Evolutionary conservation across 805 yeast genomes (phyloP).

Genomic region (Myxozyma monticola): DNA sequence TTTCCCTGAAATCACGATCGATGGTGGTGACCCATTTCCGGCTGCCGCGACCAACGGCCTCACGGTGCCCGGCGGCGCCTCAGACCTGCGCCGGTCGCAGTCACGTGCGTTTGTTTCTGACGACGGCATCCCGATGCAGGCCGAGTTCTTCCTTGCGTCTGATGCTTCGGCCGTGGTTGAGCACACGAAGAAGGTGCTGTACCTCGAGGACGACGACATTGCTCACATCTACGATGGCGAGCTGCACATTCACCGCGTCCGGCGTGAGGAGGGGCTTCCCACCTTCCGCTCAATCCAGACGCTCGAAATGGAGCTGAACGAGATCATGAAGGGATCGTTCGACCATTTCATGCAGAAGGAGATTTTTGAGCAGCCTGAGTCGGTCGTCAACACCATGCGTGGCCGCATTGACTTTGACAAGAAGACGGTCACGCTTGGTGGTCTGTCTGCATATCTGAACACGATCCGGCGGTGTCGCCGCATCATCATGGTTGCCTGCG

Average conservation of each 20-base stretch:
- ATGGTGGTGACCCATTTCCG: slow-evolving; percentile 11
- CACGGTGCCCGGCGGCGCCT: slow-evolving; percentile 50
- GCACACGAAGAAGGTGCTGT: slow-evolving; percentile 95
- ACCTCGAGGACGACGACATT: slow-evolving; percentile 96
- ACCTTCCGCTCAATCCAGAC: slow-evolving; percentile 95
- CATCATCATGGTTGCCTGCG: slow-evolving; percentile 98
- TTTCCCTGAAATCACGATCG: slow-evolving; percentile 29
- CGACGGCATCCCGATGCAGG: slow-evolving; percentile 88
- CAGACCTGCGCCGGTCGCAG: slow-evolving; percentile 80
- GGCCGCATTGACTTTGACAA: slow-evolving; percentile 95
- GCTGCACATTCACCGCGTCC: slow-evolving; percentile 95
- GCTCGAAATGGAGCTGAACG: slow-evolving; percentile 92
- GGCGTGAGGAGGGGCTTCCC: slow-evolving; percentile 71
- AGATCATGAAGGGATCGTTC: slow-evolving; percentile 97
- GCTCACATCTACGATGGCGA: slow-evolving; percentile 99
- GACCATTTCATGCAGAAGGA: slow-evolving; percentile 98
- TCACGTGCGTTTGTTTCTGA: slow-evolving; percentile 96
- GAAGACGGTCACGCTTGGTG: slow-evolving; percentile 79
- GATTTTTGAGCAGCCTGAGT: slow-evolving; percentile 97
- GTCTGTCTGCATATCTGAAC: slow-evolving; percentile 77
- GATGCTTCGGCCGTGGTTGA: slow-evolving; percentile 96
- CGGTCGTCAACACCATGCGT: slow-evolving; percentile 97
- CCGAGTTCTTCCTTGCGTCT: slow-evolving; percentile 92
- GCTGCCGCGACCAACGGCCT: slow-evolving; percentile 31
- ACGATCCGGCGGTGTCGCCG: slow-evolving; percentile 93